Evolutionary conservation across 805 yeast genomes (phyloP).

Genomic region (Nakazawaea ernobii): DNA sequence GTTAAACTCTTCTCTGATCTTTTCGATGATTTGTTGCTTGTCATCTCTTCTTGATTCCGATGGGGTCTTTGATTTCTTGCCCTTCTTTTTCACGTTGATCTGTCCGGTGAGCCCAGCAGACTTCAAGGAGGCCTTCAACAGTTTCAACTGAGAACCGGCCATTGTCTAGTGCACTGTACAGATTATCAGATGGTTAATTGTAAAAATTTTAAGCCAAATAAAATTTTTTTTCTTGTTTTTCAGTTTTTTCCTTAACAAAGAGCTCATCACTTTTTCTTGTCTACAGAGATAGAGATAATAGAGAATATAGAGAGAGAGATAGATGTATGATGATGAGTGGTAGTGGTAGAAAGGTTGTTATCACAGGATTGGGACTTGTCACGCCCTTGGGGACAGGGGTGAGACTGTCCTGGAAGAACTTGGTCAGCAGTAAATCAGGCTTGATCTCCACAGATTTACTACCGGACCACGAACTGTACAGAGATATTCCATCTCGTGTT

Average conservation of each 20-base stretch:
- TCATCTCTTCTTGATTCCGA: conserved; percentile 69
- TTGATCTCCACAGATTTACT: conserved; percentile 44
- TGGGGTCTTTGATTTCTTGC: conserved; percentile 45
- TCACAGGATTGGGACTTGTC: conserved; percentile 85
- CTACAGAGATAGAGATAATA: not conserved
- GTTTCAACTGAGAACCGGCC: conserved; percentile 88
- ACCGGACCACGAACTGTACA: conserved; percentile 36
- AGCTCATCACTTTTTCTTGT: too few relatives aligned
- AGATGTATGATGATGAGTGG: too few relatives aligned
- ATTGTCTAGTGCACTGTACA: too few relatives aligned
- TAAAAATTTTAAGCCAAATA: not conserved
- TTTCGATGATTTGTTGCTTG: conserved; percentile 45
- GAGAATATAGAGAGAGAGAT: not conserved
- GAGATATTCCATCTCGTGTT: conserved; percentile 59
- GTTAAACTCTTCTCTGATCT: conserved; percentile 79
- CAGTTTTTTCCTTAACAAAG: too few relatives aligned
- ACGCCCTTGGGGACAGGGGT: conserved; percentile 82
- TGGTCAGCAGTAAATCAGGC: conserved; percentile 52
- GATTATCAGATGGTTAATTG: not conserved
- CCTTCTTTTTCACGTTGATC: conserved; percentile 58
- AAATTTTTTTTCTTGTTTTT: conserved; percentile 2
- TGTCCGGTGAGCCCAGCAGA: conserved; percentile 84
- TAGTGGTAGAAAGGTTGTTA: conserved; percentile 59
- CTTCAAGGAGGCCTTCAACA: conserved; percentile 70
- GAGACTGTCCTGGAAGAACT: conserved; percentile 43